Percentiles rank a stretch among this genome's conserved stretches.
These are phyloP conservation scores for Mortierella hygrophila DNA, from an alignment of 192 early-diverging fungal species.

Conservation along the genomic window DNA sequence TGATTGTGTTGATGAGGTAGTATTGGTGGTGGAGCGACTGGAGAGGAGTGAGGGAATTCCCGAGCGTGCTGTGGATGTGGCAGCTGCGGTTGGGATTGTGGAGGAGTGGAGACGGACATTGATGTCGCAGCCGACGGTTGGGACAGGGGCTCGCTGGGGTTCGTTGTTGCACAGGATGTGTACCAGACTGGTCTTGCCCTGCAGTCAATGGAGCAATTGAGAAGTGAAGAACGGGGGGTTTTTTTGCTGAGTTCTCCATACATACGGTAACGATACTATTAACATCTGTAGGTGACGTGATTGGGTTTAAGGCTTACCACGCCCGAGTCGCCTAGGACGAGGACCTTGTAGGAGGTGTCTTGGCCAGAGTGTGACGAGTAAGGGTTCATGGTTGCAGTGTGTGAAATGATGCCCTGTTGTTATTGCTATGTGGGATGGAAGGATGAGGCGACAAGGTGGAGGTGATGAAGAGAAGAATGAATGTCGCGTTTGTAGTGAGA, in stretches of 20 bases:
- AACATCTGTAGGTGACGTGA: neutral
- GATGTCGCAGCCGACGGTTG: constrained; percentile 65
- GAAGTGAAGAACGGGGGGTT: neutral
- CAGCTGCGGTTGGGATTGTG: constrained; percentile 19
- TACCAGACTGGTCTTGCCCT: constrained; percentile 69
- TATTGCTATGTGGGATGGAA: neutral
- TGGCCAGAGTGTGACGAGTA: constrained; percentile 5
- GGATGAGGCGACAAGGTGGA: neutral
- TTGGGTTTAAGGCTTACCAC: constrained; percentile 17
- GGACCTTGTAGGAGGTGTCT: constrained; percentile 25
- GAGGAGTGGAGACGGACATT: constrained; percentile 61
- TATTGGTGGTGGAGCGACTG: neutral
- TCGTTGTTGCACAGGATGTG: constrained; percentile 66
- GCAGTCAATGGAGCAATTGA: neutral
- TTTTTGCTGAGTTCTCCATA: too few relatives aligned
- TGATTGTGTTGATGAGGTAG: neutral
- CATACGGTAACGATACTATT: neutral
- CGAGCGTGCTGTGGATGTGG: neutral
- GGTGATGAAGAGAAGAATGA: neutral
- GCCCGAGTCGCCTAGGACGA: constrained; percentile 51
- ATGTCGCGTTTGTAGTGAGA: neutral
- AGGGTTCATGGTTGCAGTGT: neutral
- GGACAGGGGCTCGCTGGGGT: constrained; percentile 38
- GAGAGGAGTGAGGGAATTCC: neutral
- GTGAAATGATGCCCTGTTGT: neutral